A percentile compares a stretch with the other conserved stretches of the same genome.
These are phyloP conservation scores for Scheffersomyces stambukii DNA, from an alignment of 1,139 yeast species.

Conservation along the genomic window DNA sequence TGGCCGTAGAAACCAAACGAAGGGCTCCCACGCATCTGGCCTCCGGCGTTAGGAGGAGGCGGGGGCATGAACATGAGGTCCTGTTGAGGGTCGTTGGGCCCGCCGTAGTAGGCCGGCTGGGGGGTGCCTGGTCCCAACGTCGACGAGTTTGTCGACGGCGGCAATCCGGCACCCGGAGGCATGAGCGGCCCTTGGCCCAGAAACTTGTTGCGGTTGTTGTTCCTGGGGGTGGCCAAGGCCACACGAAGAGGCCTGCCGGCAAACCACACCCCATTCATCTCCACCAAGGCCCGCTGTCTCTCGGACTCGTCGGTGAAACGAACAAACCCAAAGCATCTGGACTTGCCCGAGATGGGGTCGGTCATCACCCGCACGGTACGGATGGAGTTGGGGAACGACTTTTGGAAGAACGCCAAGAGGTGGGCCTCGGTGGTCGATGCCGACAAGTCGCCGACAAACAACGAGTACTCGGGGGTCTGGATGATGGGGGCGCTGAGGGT, in stretches of 20 bases:
- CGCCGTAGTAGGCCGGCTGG: slow-evolving; percentile 1
- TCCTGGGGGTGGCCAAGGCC: slow-evolving; percentile 63
- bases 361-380: slow-evolving; percentile 70
- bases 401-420: slow-evolving; percentile 61
- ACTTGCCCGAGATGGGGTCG: slow-evolving; percentile 69
- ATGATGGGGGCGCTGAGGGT: slow-evolving; percentile 50
- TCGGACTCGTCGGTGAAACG: slow-evolving; percentile 62
- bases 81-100: background rate
- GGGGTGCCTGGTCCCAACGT: too few species aligned
- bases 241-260: slow-evolving; percentile 74
- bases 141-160: slow-evolving; percentile 1
- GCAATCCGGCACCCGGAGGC: slow-evolving; percentile 13
- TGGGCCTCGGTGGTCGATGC: slow-evolving; percentile 72
- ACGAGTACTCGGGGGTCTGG: slow-evolving; percentile 53
- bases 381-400: slow-evolving; percentile 56
- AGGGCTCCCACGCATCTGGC: slow-evolving; percentile 7
- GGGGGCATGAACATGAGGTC: too few species aligned
- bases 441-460: slow-evolving; percentile 77
- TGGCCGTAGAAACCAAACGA: slow-evolving; percentile 9
- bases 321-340: slow-evolving; percentile 75
- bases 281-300: slow-evolving; percentile 58
- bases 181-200: slow-evolving; percentile 8
- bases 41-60: slow-evolving; percentile 1
- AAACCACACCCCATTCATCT: slow-evolving; percentile 73
- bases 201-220: slow-evolving; percentile 12